Base-by-base conservation (phyloP, 768 basidiomycete genomes). In the Glaciozyma antarctica region DNA sequence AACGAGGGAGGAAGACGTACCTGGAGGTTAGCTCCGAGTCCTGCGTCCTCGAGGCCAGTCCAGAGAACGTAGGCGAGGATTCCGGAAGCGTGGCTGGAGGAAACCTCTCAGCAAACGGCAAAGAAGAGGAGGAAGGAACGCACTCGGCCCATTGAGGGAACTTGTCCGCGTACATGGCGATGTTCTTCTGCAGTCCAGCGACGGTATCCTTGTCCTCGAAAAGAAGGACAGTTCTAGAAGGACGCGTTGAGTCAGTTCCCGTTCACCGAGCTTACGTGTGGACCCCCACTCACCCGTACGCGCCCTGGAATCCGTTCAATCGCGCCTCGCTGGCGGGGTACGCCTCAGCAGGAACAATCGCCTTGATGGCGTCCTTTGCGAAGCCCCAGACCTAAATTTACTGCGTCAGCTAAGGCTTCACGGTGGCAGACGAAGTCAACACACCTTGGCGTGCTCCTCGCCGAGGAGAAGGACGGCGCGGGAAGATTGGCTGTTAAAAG, bases 401-500 rank as follows among this genome's bases (percentile, higher is more conserved):
- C 17, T 3, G 44, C 26, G 30, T 21, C n/a, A 43, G 38, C 16
- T 19, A 0, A 17, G 15, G 55, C n/a, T 17, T 8, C 21, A 2
- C 22, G 22, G 21, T n/a, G 21, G 43, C 21, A 30, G 5, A 5
- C 38, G 19, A n/a, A 19, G 30, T 21, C 41, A 17, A 24, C 28
- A n/a, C 17, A 65, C 48, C 47, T 57, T 61, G 43, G 51, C 48
- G 64, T 69, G 68, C 30, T 56, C 21, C 13, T 22, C 48, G 6
- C 57, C 57, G 26, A 58, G 30, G 41, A 58, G 41, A 43, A 58
- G 63, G 56, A 78, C 67, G 6, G 73, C 77, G 41, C 77, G 68
- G 2, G 75, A 68, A 21, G 75, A 70, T 62, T 79, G 77, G 52
- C 73, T 74, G 74, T 79, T 79, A 73, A 77, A 77, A 24, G 72